These are phyloP conservation scores for Curvularia sp. DNA, from an alignment of 2,329 filamentous ascomycete species.

Conservation along the genomic window DNA sequence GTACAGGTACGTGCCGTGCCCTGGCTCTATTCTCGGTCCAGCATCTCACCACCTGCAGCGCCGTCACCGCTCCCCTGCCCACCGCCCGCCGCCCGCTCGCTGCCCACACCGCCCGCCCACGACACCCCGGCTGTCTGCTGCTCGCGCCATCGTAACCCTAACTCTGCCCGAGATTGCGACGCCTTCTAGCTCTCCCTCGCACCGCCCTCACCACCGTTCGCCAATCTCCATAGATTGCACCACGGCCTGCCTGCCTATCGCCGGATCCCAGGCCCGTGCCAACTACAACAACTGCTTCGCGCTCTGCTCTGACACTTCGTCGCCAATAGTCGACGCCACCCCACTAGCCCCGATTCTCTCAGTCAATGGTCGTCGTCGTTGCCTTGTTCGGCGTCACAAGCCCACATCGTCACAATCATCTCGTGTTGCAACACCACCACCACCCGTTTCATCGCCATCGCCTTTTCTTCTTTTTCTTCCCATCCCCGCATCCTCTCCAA, in stretches of 20 bases:
- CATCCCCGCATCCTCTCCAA: constrained; percentile 1
- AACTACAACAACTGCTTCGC: background rate
- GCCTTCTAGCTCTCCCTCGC: background rate
- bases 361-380: background rate
- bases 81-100: background rate
- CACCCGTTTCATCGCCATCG: constrained; percentile 5
- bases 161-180: constrained; percentile 14
- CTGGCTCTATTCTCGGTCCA: constrained; percentile 16
- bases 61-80: constrained; percentile 8
- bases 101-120: constrained; percentile 11
- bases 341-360: too few species aligned
- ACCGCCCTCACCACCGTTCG: constrained; percentile 11
- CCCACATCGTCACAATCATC: background rate
- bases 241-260: constrained; percentile 9
- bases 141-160: background rate
- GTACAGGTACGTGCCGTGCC: constrained; percentile 12
- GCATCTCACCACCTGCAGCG: constrained; percentile 1
- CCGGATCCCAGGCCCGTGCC: constrained; percentile 26
- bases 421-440: background rate
- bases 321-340: background rate
- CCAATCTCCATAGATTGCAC: constrained; percentile 27
- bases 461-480: constrained; percentile 2
- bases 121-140: background rate
- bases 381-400: background rate
- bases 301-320: too few species aligned